phyloP scores from a whole-genome alignment of 2,329 filamentous ascomycete species.

The Escovopsis sp. region DNA sequence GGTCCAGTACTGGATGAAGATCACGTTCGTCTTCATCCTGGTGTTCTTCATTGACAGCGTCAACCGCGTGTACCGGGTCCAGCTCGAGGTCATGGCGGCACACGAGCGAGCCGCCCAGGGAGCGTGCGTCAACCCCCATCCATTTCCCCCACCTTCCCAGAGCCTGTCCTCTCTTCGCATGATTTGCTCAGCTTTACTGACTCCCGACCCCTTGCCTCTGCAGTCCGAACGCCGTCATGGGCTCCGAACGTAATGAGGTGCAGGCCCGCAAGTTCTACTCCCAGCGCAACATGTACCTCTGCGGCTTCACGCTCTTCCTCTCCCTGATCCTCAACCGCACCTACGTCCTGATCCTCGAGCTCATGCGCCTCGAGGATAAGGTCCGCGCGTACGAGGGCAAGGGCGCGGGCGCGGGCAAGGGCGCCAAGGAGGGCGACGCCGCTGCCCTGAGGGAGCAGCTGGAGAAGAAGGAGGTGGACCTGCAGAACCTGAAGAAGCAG shows the following conservation, averaged over 20 bases:
- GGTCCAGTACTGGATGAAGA: conserved; percentile 95
- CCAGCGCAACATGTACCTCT: conserved; percentile 99
- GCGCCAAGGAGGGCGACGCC: conserved; percentile 60
- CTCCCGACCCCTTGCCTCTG: conserved; percentile 9
- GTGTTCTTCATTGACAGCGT: conserved; percentile 97
- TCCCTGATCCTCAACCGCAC: conserved; percentile 98
- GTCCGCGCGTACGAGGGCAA: conserved; percentile 61
- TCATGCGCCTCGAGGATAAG: conserved; percentile 82
- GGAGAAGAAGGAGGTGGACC: conserved; percentile 65
- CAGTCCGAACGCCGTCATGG: conserved; percentile 52
- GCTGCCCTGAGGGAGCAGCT: conserved; percentile 55
- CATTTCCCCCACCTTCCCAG: too few species aligned
- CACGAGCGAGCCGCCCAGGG: conserved; percentile 37
- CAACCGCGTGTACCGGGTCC: conserved; percentile 88
- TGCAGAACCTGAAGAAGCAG: conserved; percentile 88
- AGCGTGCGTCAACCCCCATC: conserved; percentile 28
- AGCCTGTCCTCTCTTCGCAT: not conserved
- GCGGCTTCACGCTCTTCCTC: conserved; percentile 97
- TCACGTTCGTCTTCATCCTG: conserved; percentile 97
- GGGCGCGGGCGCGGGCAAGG: conserved; percentile 30
- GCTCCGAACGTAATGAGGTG: conserved; percentile 92
- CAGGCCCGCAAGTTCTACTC: conserved; percentile 99
- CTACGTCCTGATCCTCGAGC: conserved; percentile 91
- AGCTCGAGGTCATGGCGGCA: conserved; percentile 67
- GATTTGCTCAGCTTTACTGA: not conserved